phyloP scores from a whole-genome alignment of 805 yeast genomes.

The Ogataea parapolymorpha region DNA sequence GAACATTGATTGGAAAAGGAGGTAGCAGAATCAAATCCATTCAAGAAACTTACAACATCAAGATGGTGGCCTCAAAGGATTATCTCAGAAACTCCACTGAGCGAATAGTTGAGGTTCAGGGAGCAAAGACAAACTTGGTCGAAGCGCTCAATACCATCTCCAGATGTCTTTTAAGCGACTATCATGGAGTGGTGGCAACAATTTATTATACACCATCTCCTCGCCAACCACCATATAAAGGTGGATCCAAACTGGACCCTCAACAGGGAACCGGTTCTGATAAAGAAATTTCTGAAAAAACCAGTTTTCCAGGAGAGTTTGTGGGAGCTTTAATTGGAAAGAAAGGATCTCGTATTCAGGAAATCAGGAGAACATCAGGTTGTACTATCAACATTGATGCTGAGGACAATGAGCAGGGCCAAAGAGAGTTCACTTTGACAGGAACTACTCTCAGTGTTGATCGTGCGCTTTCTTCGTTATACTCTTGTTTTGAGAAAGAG shows the following conservation, averaged over 20 bases:
- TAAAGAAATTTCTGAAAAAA: conserved; percentile 37
- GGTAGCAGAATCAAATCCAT: conserved; percentile 78
- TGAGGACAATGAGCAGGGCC: conserved; percentile 59
- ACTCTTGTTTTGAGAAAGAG: conserved; percentile 57
- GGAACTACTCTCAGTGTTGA: conserved; percentile 58
- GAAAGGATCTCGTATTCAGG: conserved; percentile 81
- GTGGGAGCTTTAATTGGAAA: conserved; percentile 91
- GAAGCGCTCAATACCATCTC: conserved; percentile 56
- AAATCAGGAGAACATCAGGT: conserved; percentile 73
- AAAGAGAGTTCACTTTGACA: conserved; percentile 66
- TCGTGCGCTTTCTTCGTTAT: conserved; percentile 51
- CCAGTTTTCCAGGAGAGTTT: conserved; percentile 70
- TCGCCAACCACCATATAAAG: conserved; percentile 18
- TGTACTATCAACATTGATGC: conserved; percentile 76
- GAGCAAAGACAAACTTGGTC: conserved; percentile 61
- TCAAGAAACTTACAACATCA: conserved; percentile 64
- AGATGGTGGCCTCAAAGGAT: conserved; percentile 85
- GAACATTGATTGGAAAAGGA: conserved; percentile 81
- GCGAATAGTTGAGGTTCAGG: conserved; percentile 84
- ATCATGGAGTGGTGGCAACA: conserved; percentile 62
- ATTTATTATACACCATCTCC: conserved; percentile 57
- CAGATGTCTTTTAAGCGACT: conserved; percentile 72
- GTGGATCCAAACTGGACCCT: conserved; percentile 10
- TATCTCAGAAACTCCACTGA: conserved; percentile 79
- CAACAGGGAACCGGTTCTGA: conserved; percentile 13